Conservation (phyloP, 2,329 filamentous ascomycete species). For the Decorospora gaudefroyi region DNA sequence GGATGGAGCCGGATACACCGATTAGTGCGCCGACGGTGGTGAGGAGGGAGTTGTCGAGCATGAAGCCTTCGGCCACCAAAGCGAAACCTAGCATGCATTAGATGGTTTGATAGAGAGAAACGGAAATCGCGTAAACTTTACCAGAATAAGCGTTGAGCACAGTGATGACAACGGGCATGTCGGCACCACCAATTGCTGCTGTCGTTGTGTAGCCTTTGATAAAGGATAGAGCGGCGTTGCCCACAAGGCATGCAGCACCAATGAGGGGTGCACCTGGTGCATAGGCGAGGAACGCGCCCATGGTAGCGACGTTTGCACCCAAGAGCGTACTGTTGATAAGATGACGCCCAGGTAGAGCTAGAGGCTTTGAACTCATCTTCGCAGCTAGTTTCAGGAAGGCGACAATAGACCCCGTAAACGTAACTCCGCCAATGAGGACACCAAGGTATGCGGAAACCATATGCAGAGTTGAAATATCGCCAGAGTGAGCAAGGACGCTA, state of each 20-base stretch:
- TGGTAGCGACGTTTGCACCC: conserved; percentile 76
- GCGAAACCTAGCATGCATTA: too few relatives aligned
- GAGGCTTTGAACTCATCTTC: conserved; percentile 77
- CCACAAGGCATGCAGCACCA: conserved; percentile 75
- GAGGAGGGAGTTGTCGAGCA: conserved; percentile 84
- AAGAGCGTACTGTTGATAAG: conserved; percentile 74
- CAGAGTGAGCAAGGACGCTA: conserved; percentile 75
- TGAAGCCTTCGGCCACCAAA: conserved; percentile 86
- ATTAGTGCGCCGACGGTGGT: conserved; percentile 87
- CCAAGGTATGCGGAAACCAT: conserved; percentile 85
- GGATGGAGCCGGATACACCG: conserved; percentile 83
- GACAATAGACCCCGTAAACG: conserved; percentile 88
- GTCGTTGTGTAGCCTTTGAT: conserved; percentile 87
- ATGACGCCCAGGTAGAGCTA: conserved; percentile 73
- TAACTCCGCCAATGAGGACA: conserved; percentile 82
- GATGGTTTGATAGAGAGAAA: too few relatives aligned
- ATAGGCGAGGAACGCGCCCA: conserved; percentile 82
- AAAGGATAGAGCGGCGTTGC: conserved; percentile 78
- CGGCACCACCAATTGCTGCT: conserved; percentile 85
- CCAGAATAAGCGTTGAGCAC: conserved; percentile 89
- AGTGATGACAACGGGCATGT: conserved; percentile 91
- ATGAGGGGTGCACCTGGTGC: conserved; percentile 78
- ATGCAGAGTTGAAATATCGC: conserved; percentile 76
- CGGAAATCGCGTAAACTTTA: too few relatives aligned
- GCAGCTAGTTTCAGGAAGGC: conserved; percentile 87